Conservation (phyloP, 352 stramenopile genomes). For the Phytopythium mirpurense region DNA sequence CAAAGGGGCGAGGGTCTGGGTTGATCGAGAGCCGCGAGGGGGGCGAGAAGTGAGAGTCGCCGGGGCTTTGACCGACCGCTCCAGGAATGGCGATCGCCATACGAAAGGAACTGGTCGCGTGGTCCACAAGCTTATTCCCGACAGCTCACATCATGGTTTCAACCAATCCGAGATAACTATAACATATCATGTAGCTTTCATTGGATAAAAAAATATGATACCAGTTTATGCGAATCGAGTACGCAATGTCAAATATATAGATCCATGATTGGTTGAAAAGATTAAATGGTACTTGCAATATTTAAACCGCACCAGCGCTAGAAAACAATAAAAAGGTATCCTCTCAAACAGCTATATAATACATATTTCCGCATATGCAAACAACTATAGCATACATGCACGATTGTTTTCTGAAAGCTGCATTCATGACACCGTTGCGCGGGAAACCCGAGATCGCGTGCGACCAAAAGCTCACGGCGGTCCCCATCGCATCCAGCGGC, state of each 20-base stretch:
- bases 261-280: conserved; percentile 1
- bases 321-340: neutral
- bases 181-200: neutral
- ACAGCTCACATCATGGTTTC: neutral
- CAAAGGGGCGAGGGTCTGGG: neutral
- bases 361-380: neutral
- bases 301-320: neutral
- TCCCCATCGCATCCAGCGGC: neutral
- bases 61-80: neutral
- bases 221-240: neutral
- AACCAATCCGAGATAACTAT: neutral
- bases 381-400: neutral
- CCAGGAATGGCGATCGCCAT: neutral
- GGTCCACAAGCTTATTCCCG: conserved; percentile 17
- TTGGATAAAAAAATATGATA: neutral
- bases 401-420: neutral
- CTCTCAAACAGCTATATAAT: neutral
- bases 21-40: neutral
- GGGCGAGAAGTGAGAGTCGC: neutral
- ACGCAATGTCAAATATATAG: too few species aligned
- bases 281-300: neutral
- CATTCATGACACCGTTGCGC: neutral
- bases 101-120: neutral
- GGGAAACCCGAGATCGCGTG: conserved; percentile 2
- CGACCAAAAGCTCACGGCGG: neutral